A percentile compares a stretch with the other conserved stretches of the same genome.
phyloP scores from a whole-genome alignment of 176 grass and related monocot species.

The barley (Hordeum vulgare) region DNA sequence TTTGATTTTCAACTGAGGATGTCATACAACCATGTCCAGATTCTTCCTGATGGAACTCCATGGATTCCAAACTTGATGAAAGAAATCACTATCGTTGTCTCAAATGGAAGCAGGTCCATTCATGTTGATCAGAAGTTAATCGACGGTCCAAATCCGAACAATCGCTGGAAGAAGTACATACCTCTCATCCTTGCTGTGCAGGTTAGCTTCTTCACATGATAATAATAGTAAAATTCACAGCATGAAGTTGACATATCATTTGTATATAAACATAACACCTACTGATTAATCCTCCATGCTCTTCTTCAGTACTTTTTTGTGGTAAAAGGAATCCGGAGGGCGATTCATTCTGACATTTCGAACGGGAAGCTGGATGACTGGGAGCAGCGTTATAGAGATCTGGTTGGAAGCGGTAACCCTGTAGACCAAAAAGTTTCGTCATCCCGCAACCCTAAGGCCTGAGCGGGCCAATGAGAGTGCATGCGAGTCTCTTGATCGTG shows the following conservation, averaged over 20 bases:
- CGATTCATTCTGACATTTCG: conserved; percentile 51
- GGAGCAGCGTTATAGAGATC: conserved; percentile 76
- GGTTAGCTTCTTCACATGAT: conserved; percentile 25
- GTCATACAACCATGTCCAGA: conserved; percentile 30
- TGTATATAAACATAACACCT: not conserved
- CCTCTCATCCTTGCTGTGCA: conserved; percentile 75
- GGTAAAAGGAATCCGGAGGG: conserved; percentile 63
- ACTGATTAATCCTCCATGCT: not conserved
- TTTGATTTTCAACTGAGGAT: conserved; percentile 10
- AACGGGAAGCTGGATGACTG: conserved; percentile 61
- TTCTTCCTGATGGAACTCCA: conserved; percentile 75
- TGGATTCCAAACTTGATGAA: conserved; percentile 89
- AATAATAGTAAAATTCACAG: not conserved
- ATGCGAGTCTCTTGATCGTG: not conserved
- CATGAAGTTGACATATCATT: not conserved
- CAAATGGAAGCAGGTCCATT: conserved; percentile 72
- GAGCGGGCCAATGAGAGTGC: not conserved
- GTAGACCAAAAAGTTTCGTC: conserved; percentile 31
- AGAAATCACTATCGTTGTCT: conserved; percentile 74
- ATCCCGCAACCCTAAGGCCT: conserved; percentile 23
- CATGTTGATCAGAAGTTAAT: conserved; percentile 88
- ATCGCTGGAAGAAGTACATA: conserved; percentile 77
- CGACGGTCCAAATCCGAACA: conserved; percentile 83
- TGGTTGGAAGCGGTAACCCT: conserved; percentile 34
- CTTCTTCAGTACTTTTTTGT: conserved; percentile 72